These are phyloP conservation scores for Huntiella moniliformis DNA, from an alignment of 2,329 filamentous ascomycete genomes.

Conservation along the genomic window DNA sequence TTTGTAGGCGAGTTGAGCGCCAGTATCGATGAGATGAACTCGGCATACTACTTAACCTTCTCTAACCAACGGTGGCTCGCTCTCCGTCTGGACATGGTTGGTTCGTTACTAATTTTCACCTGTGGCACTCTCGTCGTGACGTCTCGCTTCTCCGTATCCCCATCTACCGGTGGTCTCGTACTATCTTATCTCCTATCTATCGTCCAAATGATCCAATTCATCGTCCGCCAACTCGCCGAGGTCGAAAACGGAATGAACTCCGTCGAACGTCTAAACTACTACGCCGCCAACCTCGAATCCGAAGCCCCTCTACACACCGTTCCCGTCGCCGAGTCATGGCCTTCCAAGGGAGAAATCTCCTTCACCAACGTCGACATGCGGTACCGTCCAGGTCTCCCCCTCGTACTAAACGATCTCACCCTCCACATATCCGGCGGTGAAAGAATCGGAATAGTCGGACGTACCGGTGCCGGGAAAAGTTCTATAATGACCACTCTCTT, in stretches of 20 bases:
- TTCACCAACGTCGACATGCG: constrained; percentile 65
- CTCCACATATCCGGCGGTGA: constrained; percentile 61
- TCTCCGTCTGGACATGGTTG: constrained; percentile 65
- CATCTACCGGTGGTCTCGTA: constrained; percentile 72
- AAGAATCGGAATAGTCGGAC: constrained; percentile 62
- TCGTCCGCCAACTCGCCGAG: constrained; percentile 79
- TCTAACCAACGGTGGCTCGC: constrained; percentile 91
- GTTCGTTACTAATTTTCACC: constrained; percentile 68
- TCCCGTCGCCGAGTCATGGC: constrained; percentile 60
- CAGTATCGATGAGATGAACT: constrained; percentile 78
- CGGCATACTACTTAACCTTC: constrained; percentile 86
- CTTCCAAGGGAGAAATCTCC: constrained; percentile 63
- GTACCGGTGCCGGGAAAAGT: constrained; percentile 67
- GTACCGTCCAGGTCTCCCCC: constrained; percentile 51
- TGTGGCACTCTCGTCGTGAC: constrained; percentile 84
- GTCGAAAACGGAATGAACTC: constrained; percentile 98
- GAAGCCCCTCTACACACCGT: constrained; percentile 68
- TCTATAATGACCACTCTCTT: constrained; percentile 72
- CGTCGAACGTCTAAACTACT: constrained; percentile 79
- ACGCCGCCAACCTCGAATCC: constrained; percentile 70
- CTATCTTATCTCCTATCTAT: constrained; percentile 86
- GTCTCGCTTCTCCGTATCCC: constrained; percentile 66
- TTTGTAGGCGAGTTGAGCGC: constrained; percentile 53
- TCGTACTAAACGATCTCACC: constrained; percentile 50
- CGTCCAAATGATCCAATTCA: constrained; percentile 91